Percentiles rank a stretch among this genome's conserved stretches.
Conservation (phyloP, 306 rosid species). For the Vigna mungo region DNA sequence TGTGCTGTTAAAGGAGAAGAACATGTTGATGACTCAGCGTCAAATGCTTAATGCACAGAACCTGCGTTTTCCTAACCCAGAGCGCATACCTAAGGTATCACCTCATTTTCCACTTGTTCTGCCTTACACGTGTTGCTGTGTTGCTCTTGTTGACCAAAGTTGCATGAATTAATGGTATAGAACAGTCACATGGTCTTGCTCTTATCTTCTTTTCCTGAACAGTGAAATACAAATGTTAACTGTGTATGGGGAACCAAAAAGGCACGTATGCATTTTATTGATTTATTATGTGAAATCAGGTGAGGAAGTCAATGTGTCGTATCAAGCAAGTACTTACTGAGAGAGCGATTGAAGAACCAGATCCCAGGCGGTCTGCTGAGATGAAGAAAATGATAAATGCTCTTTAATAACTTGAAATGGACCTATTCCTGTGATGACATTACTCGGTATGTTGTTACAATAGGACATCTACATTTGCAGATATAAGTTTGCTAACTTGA, state of each 20-base stretch:
- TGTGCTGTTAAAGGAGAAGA: constrained; percentile 92
- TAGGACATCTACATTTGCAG: constrained; percentile 35
- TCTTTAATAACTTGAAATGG: constrained; percentile 56
- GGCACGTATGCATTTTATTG: neutral
- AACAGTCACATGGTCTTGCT: neutral
- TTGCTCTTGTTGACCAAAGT: constrained; percentile 4
- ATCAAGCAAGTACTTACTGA: constrained; percentile 96
- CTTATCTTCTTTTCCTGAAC: neutral
- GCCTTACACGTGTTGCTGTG: neutral
- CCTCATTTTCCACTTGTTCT: constrained; percentile 25
- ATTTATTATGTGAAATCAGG: constrained; percentile 56
- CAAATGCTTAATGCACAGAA: constrained; percentile 96
- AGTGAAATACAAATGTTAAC: constrained; percentile 12
- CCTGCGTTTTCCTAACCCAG: constrained; percentile 82
- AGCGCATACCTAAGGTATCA: constrained; percentile 88
- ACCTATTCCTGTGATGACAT: neutral
- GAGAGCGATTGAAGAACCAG: constrained; percentile 94
- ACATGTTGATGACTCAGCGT: constrained; percentile 95
- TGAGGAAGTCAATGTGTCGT: constrained; percentile 97
- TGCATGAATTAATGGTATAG: neutral
- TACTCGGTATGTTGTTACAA: constrained; percentile 38
- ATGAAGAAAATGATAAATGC: constrained; percentile 94
- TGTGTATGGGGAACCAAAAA: neutral
- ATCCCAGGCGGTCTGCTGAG: constrained; percentile 91
- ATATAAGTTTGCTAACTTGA: constrained; percentile 29